Evolutionary conservation across 1,284 basidiomycete species (phyloP), one percentile per base, ranked within the genome.

Genomic region (Rhodotorula glutinis): DNA sequence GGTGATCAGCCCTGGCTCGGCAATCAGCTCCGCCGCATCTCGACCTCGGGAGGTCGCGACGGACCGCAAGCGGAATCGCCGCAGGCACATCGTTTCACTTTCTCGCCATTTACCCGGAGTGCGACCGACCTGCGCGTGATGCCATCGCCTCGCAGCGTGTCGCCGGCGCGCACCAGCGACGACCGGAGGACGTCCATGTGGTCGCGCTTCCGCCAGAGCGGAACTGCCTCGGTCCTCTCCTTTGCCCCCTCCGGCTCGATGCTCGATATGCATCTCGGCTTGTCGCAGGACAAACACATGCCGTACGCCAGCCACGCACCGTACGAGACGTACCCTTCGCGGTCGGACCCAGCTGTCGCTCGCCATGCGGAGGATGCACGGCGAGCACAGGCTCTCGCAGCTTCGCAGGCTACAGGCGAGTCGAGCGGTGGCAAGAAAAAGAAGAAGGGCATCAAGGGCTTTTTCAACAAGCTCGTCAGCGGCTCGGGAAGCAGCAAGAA

Each of bases 231-330:
- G 27, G 75, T 75, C 23, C 47, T 74, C 43, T 79, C 78, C 25
- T 75, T 79, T 43, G 77, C 78, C 46, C 77, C 77, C 46, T 78
- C 77, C 33, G 79, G 78, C 19, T 75, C 73, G 29, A 80, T 80
- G 78, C 71, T 80, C 66, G 79, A 80, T 57, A 80, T 80, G 80
- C 79, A 80, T 57, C 73, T 80, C 17, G 79, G 75, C 7, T 70
- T 79, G 33, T 70, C 70, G 40, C 73, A 73, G 55, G 76, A 77
- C 57, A 66, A 69, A 62, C 70, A 73, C 60, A 29, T 52, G 51
- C 30, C 46, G 30, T 46, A 63, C 43, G 38, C 30, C 51, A 68
- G 73, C 13, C 33, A 60, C 47, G 29, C 53, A 29, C 53, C 46
- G 16, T 70, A 67, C 70, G 67, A 65, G 33, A 57, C 62, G n/a